Conservation (phyloP, 257 asterid genomes). For the Ballota nigra region DNA sequence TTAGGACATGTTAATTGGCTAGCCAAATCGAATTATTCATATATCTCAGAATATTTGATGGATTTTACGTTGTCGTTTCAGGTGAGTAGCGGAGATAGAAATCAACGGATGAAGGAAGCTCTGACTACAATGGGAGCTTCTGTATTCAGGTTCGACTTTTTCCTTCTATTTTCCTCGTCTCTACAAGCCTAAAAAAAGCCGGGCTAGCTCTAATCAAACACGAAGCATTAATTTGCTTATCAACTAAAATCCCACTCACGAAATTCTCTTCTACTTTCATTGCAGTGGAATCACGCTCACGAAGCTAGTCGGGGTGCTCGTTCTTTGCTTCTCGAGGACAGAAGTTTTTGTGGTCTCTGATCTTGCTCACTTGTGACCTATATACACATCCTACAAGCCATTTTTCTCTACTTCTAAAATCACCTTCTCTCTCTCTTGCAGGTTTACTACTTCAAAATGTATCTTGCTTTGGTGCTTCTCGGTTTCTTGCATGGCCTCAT, state of each 20-base stretch:
- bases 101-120: constrained; percentile 92
- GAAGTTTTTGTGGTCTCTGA: constrained; percentile 87
- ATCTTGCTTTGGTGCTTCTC: constrained; percentile 83
- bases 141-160: constrained; percentile 74
- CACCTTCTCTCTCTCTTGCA: constrained; percentile 33
- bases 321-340: constrained; percentile 81
- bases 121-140: constrained; percentile 98
- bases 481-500: constrained; percentile 91
- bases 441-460: constrained; percentile 97
- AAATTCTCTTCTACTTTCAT: background rate
- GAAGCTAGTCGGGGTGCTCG: constrained; percentile 96
- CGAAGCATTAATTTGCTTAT: background rate
- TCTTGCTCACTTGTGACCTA: background rate
- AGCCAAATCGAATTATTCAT: background rate
- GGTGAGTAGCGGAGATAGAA: constrained; percentile 90
- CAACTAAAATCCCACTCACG: background rate
- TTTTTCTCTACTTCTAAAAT: constrained; percentile 2
- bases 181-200: no score
- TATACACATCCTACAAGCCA: background rate
- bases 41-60: no score
- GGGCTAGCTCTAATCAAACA: background rate
- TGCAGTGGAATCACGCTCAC: constrained; percentile 98
- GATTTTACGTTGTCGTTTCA: constrained; percentile 26
- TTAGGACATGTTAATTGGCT: background rate
- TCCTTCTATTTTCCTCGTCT: background rate